Base-by-base conservation (phyloP, 2,329 filamentous ascomycete genomes). In the Aspergillus udagawae region DNA sequence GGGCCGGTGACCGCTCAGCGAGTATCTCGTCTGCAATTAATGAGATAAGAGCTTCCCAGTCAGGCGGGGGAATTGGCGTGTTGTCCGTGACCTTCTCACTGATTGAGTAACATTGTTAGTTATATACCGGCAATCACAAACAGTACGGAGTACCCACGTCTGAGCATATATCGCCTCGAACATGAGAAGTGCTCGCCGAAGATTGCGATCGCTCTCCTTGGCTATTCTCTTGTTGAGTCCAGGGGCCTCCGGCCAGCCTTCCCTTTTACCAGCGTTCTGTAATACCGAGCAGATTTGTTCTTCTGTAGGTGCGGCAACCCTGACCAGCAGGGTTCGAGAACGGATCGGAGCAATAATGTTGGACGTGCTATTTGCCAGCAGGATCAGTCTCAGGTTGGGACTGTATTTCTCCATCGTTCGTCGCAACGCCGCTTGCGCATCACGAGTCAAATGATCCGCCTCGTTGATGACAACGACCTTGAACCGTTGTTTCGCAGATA, bases 381-480 rank as follows among this genome's bases (percentile, higher is more conserved):
- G 79, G 51, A 99, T 97, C 65, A 99, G 77, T 23, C 94, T 84
- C 70, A 99, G 70, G 73, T 99, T 99, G 14, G 93, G 92, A 68
- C 90, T 95, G 81, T 99, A 99, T 76, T 99, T 99, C 78, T 99
- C 94, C 94, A 99, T 99, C 0, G 94, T 99, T 61, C 94, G 83
- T 73, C 94, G 86, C 70, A 99, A 79, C 32, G 95, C 95, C 0
- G 95, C 94, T 77, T 99, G 94, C 3, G 94, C 94, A 80, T 99
- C 94, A 62, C 94, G 82, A 3, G 89, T 94, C 63, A 99, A 82
- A 70, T 96, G 90, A 71, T 99, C 95, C 7, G 94, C 94, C 80
- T 99, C 94, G 68, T 99, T 99, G 82, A 99, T 97, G 38, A 99
- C 93, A 1, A 99, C 94, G 1, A 99, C 92, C 78, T 99, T 99